Evolutionary conservation across 805 yeast species (phyloP).

Genomic region (Suhomyces sp.): DNA sequence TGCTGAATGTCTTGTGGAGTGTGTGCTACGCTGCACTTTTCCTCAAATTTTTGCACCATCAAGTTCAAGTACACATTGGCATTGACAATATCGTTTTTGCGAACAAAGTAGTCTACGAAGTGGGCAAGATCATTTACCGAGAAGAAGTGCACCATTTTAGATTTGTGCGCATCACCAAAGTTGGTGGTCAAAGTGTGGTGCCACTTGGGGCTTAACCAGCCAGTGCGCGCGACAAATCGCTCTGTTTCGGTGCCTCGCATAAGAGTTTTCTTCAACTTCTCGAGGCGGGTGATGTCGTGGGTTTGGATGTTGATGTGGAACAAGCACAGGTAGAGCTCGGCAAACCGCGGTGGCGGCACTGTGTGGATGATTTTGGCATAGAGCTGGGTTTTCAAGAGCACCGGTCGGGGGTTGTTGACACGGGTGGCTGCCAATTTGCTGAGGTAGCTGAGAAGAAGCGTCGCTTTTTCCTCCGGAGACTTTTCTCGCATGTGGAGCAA

Average conservation of each 20-base stretch:
- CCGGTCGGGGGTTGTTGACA: conserved; percentile 20
- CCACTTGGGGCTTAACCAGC: conserved; percentile 35
- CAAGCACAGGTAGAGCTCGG: conserved; percentile 28
- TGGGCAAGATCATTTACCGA: conserved; percentile 23
- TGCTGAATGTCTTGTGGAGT: neutral
- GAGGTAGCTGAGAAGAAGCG: conserved; percentile 25
- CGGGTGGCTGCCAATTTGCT: conserved; percentile 22
- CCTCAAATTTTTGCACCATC: conserved; percentile 37
- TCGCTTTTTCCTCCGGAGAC: conserved; percentile 12
- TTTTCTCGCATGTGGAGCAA: conserved; percentile 12
- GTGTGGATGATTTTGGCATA: conserved; percentile 18
- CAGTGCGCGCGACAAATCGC: conserved; percentile 34
- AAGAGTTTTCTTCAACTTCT: conserved; percentile 21
- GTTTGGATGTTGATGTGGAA: conserved; percentile 34
- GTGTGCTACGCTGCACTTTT: conserved; percentile 13
- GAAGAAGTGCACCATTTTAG: conserved; percentile 32
- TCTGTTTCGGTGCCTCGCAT: conserved; percentile 30
- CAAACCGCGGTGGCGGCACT: conserved; percentile 15
- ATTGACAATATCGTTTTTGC: conserved; percentile 26
- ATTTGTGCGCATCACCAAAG: conserved; percentile 15
- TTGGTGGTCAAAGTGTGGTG: conserved; percentile 26
- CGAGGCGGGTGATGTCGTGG: conserved; percentile 10
- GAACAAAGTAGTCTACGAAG: conserved; percentile 22
- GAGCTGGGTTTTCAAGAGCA: conserved; percentile 15
- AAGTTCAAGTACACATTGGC: conserved; percentile 35